phyloP scores from a whole-genome alignment of 2,329 filamentous ascomycete genomes.

The Ceratocystis colombiana region DNA sequence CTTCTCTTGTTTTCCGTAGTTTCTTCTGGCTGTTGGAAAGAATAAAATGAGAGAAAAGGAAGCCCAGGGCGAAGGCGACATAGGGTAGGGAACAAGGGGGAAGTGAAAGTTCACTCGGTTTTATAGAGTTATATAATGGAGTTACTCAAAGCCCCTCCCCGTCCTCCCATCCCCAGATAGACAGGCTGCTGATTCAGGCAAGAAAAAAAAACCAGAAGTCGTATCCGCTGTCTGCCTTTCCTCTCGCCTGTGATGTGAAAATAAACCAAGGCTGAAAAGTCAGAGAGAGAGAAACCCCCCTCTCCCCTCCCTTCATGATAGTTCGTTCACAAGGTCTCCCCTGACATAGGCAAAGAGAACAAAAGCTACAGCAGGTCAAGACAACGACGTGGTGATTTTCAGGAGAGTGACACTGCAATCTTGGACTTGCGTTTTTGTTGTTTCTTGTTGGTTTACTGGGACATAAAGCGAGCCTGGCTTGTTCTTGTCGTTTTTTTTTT shows the following conservation, averaged over 20 bases:
- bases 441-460: not conserved
- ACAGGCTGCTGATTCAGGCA: not conserved
- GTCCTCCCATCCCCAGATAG: not conserved
- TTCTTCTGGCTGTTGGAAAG: not conserved
- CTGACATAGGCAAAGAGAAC: not conserved
- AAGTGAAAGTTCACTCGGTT: not conserved
- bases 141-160: not conserved
- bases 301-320: not conserved
- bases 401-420: conserved; percentile 12
- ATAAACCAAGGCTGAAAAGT: not conserved
- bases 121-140: conserved; percentile 2
- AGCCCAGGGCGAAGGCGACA: not conserved
- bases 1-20: not conserved
- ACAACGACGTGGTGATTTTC: conserved; percentile 5
- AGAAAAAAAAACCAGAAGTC: not conserved
- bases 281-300: not conserved
- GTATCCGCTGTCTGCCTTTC: not conserved
- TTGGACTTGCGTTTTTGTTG: not conserved
- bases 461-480: not conserved
- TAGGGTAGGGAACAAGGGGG: conserved; percentile 1
- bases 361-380: not conserved
- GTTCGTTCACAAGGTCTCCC: not conserved
- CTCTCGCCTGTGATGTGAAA: not conserved
- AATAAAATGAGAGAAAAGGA: conserved; percentile 11
- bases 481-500: no score